Percentiles rank a stretch among this genome's conserved stretches.
Conservation (phyloP, 768 basidiomycete species). For the Termitomyces sp. region DNA sequence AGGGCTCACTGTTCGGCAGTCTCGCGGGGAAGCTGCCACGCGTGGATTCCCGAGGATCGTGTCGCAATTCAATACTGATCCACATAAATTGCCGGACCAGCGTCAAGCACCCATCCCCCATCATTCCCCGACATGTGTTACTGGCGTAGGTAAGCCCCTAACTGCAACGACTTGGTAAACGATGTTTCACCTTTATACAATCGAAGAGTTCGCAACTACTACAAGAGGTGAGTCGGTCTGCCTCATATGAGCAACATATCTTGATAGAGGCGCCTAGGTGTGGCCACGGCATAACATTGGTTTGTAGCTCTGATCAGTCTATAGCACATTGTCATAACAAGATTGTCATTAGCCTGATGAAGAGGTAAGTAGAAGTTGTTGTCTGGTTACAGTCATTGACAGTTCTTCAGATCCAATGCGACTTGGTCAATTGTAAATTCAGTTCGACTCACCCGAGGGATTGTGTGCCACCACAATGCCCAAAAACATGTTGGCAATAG, state of each 20-base stretch:
- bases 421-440: constrained; percentile 58
- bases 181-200: constrained; percentile 17
- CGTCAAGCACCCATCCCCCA: constrained; percentile 10
- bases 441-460: constrained; percentile 50
- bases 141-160: constrained; percentile 49
- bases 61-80: constrained; percentile 10
- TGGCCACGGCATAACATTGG: constrained; percentile 50
- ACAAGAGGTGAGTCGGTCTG: constrained; percentile 38
- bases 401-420: constrained; percentile 54
- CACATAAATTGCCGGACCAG: constrained; percentile 23
- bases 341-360: constrained; percentile 46
- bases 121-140: constrained; percentile 46
- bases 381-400: constrained; percentile 3
- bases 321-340: constrained; percentile 2
- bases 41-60: constrained; percentile 15
- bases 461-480: constrained; percentile 51
- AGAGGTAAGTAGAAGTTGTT: constrained; percentile 34
- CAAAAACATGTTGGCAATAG: constrained; percentile 69
- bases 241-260: constrained; percentile 1
- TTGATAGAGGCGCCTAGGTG: constrained; percentile 34
- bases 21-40: constrained; percentile 17
- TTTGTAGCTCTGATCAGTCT: constrained; percentile 21
- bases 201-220: constrained; percentile 53
- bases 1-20: constrained; percentile 8
- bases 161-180: background rate